Evolutionary conservation across 129 eudicot genomes (phyloP), one percentile per base, ranked within the genome.

Genomic region (Mikania micrantha): DNA sequence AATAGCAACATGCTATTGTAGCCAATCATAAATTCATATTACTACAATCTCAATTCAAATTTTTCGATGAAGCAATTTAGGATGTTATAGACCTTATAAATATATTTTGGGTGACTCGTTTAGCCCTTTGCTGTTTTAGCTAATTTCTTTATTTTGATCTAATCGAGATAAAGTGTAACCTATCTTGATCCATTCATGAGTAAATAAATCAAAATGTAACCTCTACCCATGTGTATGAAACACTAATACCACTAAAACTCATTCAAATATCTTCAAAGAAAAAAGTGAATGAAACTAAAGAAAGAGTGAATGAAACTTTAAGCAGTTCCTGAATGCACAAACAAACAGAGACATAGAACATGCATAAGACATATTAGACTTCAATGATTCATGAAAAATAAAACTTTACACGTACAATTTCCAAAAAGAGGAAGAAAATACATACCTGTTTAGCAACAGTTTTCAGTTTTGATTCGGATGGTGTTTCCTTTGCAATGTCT

Each of bases 381-480:
- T 60, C 44, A 60, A 17, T 32, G 41, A 59, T 16, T 31, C 65
- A n/a, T 6, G 40, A 22, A 53, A 32, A 60, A 32, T 8, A 49
- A 17, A 17, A 17, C 0, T 9, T 28, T 31, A 36, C 60, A 50
- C 32, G 35, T 53, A 20, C 7, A 17, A 22, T 45, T 50, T 50
- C 19, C 53, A 32, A 64, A 50, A 41, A 52, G 45, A 9, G 54
- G 27, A 57, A 52, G 57, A 21, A 7, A 35, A 34, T 5, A 27
- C 0, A 9, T 56, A 86, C 95, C 95, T 87, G 90, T 61, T 87
- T 81, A 25, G 95, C 90, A 20, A 87, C 83, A 13, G 73, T 36
- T 19, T 87, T 70, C 35, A 81, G 83, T 60, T 84, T 70, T 22
- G 66, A 36, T 65, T 74, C 75, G 13, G 88, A 64, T 8, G 81